A percentile compares a stretch with the other conserved stretches of the same genome.
Conservation (phyloP, 2,329 filamentous ascomycete species). For the Albifimbria verrucaria region DNA sequence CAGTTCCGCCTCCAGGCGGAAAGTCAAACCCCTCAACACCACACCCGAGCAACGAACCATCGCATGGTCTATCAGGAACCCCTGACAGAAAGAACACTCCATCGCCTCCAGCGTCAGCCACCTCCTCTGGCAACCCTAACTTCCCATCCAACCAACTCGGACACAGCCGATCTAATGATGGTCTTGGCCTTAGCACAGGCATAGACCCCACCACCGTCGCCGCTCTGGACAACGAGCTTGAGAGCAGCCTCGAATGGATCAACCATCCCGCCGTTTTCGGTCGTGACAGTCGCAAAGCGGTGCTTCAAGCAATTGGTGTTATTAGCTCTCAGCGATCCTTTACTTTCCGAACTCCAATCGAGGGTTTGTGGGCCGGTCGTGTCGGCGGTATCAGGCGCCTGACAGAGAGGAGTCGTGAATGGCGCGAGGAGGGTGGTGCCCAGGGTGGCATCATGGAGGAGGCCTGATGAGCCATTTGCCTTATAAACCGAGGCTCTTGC, state of each 20-base stretch:
- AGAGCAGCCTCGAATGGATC: slow-evolving; percentile 93
- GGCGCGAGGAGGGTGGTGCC: slow-evolving; percentile 83
- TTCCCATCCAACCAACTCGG: slow-evolving; percentile 42
- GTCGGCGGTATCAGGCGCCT: slow-evolving; percentile 78
- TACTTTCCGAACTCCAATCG: slow-evolving; percentile 86
- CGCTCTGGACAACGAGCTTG: slow-evolving; percentile 86
- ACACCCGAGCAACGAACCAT: slow-evolving; percentile 41
- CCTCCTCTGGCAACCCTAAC: slow-evolving; percentile 36
- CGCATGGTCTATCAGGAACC: slow-evolving; percentile 40
- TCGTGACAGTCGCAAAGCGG: slow-evolving; percentile 89
- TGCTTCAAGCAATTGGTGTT: slow-evolving; percentile 93
- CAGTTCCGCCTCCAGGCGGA: slow-evolving; percentile 64
- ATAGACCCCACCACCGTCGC: slow-evolving; percentile 80
- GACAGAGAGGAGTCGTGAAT: slow-evolving; percentile 81
- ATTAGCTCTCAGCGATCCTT: slow-evolving; percentile 93
- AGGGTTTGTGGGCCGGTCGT: slow-evolving; percentile 83
- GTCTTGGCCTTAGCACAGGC: slow-evolving; percentile 62
- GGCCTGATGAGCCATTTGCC: too few relatives aligned
- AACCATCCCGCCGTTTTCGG: slow-evolving; percentile 93
- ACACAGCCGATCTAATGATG: slow-evolving; percentile 53
- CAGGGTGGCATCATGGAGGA: slow-evolving; percentile 63
- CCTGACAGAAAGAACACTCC: slow-evolving; percentile 55
- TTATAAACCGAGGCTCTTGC: slow-evolving; percentile 19
- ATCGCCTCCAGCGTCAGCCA: slow-evolving; percentile 49
- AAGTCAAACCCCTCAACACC: slow-evolving; percentile 47